phyloP scores from a whole-genome alignment of 2,329 filamentous ascomycete species.

The Clonostachys sp. region DNA sequence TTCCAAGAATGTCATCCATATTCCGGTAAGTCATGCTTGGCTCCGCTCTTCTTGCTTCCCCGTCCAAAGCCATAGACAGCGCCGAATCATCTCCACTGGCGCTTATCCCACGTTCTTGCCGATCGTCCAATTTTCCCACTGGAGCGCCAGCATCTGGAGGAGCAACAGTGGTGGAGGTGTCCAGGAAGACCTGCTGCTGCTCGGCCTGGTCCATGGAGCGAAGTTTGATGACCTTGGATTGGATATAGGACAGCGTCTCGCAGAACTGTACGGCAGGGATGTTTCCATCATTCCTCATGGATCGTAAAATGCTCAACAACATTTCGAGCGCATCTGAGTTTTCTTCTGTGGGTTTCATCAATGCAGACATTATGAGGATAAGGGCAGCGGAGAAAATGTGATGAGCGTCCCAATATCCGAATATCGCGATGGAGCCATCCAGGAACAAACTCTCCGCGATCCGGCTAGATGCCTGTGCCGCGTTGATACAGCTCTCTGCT shows the following conservation, averaged over 20 bases:
- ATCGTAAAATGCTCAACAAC: constrained; percentile 16
- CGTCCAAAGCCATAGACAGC: background rate
- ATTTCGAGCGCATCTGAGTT: constrained; percentile 19
- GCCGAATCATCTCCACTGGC: background rate
- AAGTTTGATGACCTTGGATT: constrained; percentile 8
- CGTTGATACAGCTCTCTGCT: constrained; percentile 23
- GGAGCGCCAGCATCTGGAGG: background rate
- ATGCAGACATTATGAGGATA: constrained; percentile 20
- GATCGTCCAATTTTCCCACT: background rate
- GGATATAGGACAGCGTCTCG: constrained; percentile 15
- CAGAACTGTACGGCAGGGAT: constrained; percentile 20
- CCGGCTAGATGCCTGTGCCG: constrained; percentile 16
- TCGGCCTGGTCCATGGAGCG: constrained; percentile 8
- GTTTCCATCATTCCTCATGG: constrained; percentile 20
- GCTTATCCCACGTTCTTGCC: background rate
- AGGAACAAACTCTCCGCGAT: constrained; percentile 16
- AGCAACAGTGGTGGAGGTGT: background rate
- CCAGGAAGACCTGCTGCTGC: background rate
- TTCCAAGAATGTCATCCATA: constrained; percentile 12
- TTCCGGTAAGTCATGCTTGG: background rate
- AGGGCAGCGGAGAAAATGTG: constrained; percentile 23
- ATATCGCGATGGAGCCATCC: constrained; percentile 14
- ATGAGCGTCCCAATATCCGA: constrained; percentile 24
- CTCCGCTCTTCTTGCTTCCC: background rate
- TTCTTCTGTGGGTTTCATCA: constrained; percentile 16